Base-by-base conservation (phyloP, 768 basidiomycete genomes). In the Naganishia antarctica region DNA sequence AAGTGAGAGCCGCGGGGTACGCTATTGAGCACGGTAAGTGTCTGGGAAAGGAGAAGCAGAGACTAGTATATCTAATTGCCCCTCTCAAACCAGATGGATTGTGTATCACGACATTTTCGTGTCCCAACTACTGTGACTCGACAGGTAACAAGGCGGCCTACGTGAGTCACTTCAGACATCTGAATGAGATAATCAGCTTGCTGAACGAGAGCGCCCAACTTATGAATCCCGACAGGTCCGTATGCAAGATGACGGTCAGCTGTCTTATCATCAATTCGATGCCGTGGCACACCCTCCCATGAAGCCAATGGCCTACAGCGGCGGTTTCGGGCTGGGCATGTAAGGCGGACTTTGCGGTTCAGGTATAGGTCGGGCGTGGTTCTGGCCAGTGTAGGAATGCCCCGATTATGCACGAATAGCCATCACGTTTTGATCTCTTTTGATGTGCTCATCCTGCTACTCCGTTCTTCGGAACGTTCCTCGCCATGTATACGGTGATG, bases 1-100 rank as follows among this genome's bases (percentile, higher is more conserved):
- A 99, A 83, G 94, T 98, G 60, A 85, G 96, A 65, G 66, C 70
- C 88, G 90, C 89, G 64, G 96, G 96, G 15, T 98, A 97, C 78
- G 86, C 92, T 68, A 82, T 98, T 60, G 96, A 98, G 74, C 96
- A 98, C 72, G 76, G 70, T 70, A 28, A 58, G 67, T 50, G 13
- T 4, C 4, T n/a, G n/a, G n/a, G n/a, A n/a, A n/a, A n/a, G n/a
- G n/a, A n/a, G n/a, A n/a, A n/a, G n/a, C n/a, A n/a, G n/a, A n/a
- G n/a, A n/a, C n/a, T n/a, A n/a, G n/a, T n/a, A n/a, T n/a, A n/a
- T n/a, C n/a, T n/a, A n/a, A n/a, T n/a, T n/a, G n/a, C n/a, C n/a
- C n/a, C n/a, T n/a, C n/a, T n/a, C n/a, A n/a, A n/a, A n/a, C n/a
- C 29, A 67, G 83, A 89, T 68, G 94, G 96, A 1, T 80, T 96